These are phyloP conservation scores for Claviceps purpurea DNA, from an alignment of 2,329 filamentous ascomycete species.

Conservation along the genomic window DNA sequence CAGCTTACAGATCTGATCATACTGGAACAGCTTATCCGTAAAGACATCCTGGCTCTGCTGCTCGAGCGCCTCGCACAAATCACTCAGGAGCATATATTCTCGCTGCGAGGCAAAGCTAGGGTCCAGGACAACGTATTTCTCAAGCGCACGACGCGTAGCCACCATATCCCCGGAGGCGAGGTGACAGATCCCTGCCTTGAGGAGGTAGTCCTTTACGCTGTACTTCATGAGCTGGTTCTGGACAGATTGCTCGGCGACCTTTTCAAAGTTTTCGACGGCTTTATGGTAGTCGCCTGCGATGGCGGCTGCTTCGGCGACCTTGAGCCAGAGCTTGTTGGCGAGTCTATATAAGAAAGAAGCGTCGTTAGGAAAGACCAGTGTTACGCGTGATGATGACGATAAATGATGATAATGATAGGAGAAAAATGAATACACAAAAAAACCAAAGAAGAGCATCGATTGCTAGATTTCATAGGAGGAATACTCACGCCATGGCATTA, in stretches of 20 bases:
- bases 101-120: constrained; percentile 62
- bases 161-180: constrained; percentile 63
- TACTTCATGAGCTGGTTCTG: constrained; percentile 89
- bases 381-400: neutral
- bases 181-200: constrained; percentile 89
- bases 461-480: too few species aligned
- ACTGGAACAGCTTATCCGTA: constrained; percentile 76
- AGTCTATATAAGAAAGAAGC: constrained; percentile 36
- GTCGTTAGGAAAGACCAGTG: neutral
- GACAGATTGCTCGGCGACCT: constrained; percentile 63
- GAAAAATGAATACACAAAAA: neutral
- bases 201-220: constrained; percentile 88
- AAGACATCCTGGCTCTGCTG: constrained; percentile 71
- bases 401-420: neutral
- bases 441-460: neutral
- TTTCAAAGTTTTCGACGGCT: constrained; percentile 70
- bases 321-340: constrained; percentile 87
- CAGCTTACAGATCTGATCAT: constrained; percentile 81
- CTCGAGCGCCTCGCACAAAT: constrained; percentile 64
- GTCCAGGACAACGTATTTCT: constrained; percentile 70
- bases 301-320: constrained; percentile 78
- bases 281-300: constrained; percentile 74
- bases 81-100: constrained; percentile 68
- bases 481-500: constrained; percentile 61
- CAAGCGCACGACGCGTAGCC: constrained; percentile 63